Base-by-base conservation (phyloP, 2,329 filamentous ascomycete genomes). In the Arachnopeziza araneosa region DNA sequence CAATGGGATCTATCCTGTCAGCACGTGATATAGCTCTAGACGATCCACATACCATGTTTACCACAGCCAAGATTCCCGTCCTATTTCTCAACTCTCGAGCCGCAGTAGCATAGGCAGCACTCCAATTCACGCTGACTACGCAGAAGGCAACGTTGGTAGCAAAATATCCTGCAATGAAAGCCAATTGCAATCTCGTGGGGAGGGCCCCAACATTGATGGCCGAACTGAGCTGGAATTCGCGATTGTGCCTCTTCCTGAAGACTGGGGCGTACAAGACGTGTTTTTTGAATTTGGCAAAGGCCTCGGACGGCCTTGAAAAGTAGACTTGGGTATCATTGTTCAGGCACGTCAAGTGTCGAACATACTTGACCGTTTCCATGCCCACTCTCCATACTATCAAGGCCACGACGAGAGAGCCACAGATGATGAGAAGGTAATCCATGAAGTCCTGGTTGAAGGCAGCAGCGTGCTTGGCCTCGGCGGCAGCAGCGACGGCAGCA, bases 311-410 rank as follows among this genome's bases (percentile, higher is more conserved):
- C 24, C 78, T 77, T 52, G 86, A 82, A 71, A 93, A 96, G 77
- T 91, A 96, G 62, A 83, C 80, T 73, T 96, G 92, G 1, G 81
- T 87, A 65, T 90, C 88, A 76, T 91, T 91, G 76, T 83, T 87
- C 66, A 96, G 81, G 69, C 87, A 91, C 50, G 88, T 82, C 52
- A 96, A 79, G 24, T 83, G 87, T 64, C 92, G 85, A 48, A 93
- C 78, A 70, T 95, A 88, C 66, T 82, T 84, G 60, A 83, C 78
- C 59, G 89, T 75, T 58, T 82, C 79, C 55, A 85, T 80, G 58
- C 78, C 75, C 64, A 87, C 73, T 63, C 88, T 85, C 83, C 90
- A 93, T 64, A 86, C 67, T 64, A 90, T 79, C 67, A 93, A 79
- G 55, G 81, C 79, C 44, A 74, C 80, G 14, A 87, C 81, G 56